These are phyloP conservation scores for Stephania cephalantha DNA, from an alignment of 164 flowering plant species.

Conservation along the genomic window DNA sequence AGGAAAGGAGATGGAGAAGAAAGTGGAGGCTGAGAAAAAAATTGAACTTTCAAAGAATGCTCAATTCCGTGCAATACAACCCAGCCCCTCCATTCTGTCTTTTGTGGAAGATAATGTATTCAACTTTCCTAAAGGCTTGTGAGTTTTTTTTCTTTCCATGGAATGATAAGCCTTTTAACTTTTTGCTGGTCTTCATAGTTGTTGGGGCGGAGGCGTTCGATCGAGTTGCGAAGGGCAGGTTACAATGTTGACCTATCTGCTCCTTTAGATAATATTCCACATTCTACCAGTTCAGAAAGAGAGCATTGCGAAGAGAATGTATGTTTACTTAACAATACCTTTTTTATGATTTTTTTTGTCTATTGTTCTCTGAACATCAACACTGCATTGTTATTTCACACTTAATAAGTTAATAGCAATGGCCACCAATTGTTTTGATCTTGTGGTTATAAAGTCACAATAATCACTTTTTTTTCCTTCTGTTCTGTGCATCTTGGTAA, in stretches of 20 bases:
- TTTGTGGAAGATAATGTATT: conserved; percentile 92
- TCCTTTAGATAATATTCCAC: conserved; percentile 83
- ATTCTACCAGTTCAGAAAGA: conserved; percentile 65
- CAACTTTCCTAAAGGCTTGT: conserved; percentile 8
- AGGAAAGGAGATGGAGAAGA: conserved; percentile 39
- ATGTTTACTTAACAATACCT: conserved; percentile 21
- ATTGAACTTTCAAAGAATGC: conserved; percentile 70
- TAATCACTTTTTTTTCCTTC: neutral
- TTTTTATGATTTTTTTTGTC: neutral
- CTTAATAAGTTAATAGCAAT: neutral
- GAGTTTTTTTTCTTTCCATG: neutral
- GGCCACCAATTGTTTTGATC: conserved; percentile 1
- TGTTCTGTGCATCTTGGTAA: neutral
- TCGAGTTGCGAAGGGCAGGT: conserved; percentile 77
- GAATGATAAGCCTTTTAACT: conserved; percentile 7
- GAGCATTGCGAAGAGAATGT: conserved; percentile 85
- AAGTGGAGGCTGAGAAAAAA: conserved; percentile 31
- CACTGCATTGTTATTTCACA: neutral
- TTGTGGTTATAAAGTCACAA: neutral
- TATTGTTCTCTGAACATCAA: too few species aligned
- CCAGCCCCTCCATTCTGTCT: conserved; percentile 72
- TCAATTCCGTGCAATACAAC: conserved; percentile 91
- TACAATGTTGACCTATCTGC: conserved; percentile 70
- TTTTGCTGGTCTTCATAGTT: conserved; percentile 41
- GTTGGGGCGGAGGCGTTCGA: conserved; percentile 77